A percentile compares a stretch with the other conserved stretches of the same genome.
Evolutionary conservation across 495 filamentous ascomycete species (phyloP).

Genomic region (Immersiella caudata): DNA sequence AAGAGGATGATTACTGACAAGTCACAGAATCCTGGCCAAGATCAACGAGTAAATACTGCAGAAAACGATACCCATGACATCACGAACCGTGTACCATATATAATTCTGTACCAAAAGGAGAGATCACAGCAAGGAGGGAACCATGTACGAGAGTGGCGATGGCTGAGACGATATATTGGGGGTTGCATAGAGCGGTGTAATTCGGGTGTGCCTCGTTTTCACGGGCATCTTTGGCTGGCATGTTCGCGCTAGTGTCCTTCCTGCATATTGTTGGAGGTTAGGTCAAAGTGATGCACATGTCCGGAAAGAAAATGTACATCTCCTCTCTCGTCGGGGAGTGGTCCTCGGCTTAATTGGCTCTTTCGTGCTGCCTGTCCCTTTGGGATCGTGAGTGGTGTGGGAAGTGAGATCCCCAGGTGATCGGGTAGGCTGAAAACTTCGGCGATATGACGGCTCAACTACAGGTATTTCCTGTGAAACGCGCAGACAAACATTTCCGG

Average conservation of each 20-base stretch:
- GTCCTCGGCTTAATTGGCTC: slow-evolving; percentile 1
- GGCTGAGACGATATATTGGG: slow-evolving; percentile 2
- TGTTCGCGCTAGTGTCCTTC: background rate
- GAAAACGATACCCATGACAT: slow-evolving; percentile 45
- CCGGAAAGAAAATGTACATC: slow-evolving; percentile 14
- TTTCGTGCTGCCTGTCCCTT: background rate
- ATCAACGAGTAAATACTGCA: slow-evolving; percentile 72
- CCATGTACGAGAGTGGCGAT: slow-evolving; percentile 15
- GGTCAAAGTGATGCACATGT: background rate
- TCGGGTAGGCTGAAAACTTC: background rate
- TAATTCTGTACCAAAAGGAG: slow-evolving; percentile 28
- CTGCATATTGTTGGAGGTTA: background rate
- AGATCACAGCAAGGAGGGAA: slow-evolving; percentile 11
- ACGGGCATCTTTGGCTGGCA: background rate
- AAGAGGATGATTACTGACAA: slow-evolving; percentile 32
- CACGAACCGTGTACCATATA: slow-evolving; percentile 28
- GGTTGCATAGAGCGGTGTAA: slow-evolving; percentile 18
- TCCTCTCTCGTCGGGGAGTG: slow-evolving; percentile 14
- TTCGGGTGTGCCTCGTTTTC: slow-evolving; percentile 11
- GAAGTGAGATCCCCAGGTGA: background rate
- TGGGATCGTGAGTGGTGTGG: background rate
- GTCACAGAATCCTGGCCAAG: slow-evolving; percentile 75
- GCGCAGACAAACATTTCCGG: too few species aligned
- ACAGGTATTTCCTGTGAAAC: too few species aligned
- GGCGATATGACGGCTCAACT: too few species aligned